Evolutionary conservation across 176 grass and related monocot species (phyloP).

Genomic region (Triticum aestivum): DNA sequence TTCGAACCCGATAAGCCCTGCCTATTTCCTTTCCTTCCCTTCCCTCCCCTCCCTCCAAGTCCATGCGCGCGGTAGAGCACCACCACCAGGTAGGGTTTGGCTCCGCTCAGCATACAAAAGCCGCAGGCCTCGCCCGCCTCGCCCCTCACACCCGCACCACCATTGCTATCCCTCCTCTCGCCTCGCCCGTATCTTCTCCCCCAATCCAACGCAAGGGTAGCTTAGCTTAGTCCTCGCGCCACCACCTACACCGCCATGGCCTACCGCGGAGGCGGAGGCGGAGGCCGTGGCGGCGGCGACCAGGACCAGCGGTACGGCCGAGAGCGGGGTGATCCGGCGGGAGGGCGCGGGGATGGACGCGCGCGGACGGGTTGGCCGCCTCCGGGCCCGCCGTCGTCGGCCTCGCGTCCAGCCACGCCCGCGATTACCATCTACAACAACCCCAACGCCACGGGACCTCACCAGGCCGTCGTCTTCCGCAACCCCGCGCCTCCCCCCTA

Average conservation of each 20-base stretch:
- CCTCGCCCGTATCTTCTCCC: too few relatives aligned
- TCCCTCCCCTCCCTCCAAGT: too few relatives aligned
- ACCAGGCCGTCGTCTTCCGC: slow-evolving; percentile 6
- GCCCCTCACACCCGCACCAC: too few relatives aligned
- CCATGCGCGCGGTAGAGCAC: too few relatives aligned
- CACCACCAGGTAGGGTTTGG: too few relatives aligned
- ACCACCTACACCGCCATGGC: slow-evolving; percentile 27
- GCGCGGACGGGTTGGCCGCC: slow-evolving; percentile 25
- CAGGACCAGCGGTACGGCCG: not conserved
- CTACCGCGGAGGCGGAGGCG: slow-evolving; percentile 22
- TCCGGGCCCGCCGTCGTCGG: not conserved
- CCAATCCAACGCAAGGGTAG: too few relatives aligned
- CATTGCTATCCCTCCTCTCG: too few relatives aligned
- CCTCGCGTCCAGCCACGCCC: not conserved
- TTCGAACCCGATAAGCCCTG: too few relatives aligned
- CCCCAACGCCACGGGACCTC: not conserved
- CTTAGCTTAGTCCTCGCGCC: not conserved
- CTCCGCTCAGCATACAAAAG: too few relatives aligned
- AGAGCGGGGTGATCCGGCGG: not conserved
- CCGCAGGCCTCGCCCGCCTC: too few relatives aligned
- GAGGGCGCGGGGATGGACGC: not conserved
- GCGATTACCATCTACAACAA: slow-evolving; percentile 1
- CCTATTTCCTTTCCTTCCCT: too few relatives aligned
- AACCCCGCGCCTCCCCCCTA: not conserved
- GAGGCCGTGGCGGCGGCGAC: slow-evolving; percentile 5